Evolutionary conservation across 371 early-diverging fungal species (phyloP).

Genomic region (Mucor lusitanicus): DNA sequence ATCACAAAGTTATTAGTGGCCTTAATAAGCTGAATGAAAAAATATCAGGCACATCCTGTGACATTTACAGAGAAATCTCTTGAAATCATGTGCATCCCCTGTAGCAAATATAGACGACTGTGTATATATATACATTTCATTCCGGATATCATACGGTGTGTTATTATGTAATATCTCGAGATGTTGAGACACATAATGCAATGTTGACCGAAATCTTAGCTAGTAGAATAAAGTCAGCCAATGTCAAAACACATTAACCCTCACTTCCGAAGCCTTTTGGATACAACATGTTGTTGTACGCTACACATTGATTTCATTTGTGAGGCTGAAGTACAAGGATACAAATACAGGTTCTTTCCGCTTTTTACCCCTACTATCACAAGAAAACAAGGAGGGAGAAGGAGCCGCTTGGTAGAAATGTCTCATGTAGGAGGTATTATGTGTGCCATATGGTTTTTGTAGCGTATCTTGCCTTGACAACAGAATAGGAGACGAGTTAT

Average conservation of each 20-base stretch:
- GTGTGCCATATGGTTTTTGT: neutral
- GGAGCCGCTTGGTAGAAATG: too few species aligned
- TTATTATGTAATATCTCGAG: neutral
- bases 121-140: neutral
- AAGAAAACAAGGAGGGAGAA: too few species aligned
- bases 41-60: neutral
- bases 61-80: neutral
- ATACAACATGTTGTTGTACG: neutral
- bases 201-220: neutral
- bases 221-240: neutral
- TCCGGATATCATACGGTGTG: neutral
- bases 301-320: neutral
- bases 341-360: too few species aligned
- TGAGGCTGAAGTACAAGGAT: too few species aligned
- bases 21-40: neutral
- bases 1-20: neutral
- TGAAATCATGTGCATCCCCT: conserved; percentile 1
- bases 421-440: too few species aligned
- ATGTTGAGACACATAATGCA: neutral
- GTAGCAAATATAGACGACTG: neutral
- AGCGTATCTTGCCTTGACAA: too few species aligned
- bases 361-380: too few species aligned
- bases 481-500: too few species aligned
- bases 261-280: neutral
- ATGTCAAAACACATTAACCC: neutral